Conservation (phyloP, 176 grass and related monocot species). For the Melocanna baccifera region DNA sequence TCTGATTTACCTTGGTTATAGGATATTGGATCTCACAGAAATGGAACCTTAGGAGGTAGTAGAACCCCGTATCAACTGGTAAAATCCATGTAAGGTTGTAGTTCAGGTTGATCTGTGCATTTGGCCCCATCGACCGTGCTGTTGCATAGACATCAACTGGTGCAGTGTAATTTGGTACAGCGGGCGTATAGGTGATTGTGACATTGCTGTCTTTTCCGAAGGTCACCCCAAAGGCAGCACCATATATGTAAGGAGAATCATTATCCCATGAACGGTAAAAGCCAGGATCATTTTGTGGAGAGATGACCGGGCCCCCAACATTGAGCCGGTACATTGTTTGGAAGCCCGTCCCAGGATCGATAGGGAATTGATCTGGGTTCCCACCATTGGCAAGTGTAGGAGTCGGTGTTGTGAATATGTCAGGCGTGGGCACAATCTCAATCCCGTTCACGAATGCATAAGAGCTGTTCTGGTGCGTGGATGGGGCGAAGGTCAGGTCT, state of each 20-base stretch:
- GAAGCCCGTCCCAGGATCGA: too few relatives aligned
- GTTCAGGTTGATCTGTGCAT: conserved; percentile 26
- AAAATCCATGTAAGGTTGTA: conserved; percentile 59
- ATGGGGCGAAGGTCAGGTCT: conserved; percentile 39
- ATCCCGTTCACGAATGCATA: conserved; percentile 66
- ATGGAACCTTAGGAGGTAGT: conserved; percentile 43
- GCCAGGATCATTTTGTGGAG: neutral
- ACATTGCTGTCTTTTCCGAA: too few relatives aligned
- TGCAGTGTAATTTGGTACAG: neutral
- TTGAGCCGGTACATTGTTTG: too few relatives aligned
- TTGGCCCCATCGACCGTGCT: conserved; percentile 48
- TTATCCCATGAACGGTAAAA: conserved; percentile 49
- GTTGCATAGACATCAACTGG: conserved; percentile 22
- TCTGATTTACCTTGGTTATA: conserved; percentile 32
- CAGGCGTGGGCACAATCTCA: conserved; percentile 39
- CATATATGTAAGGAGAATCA: conserved; percentile 34
- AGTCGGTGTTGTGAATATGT: neutral
- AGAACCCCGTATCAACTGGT: conserved; percentile 42
- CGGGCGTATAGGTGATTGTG: too few relatives aligned
- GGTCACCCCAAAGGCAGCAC: neutral
- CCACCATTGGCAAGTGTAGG: conserved; percentile 16
- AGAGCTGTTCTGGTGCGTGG: neutral
- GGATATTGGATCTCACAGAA: conserved; percentile 61
- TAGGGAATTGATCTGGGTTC: neutral
- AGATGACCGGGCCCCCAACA: too few relatives aligned